Conservation (phyloP, 257 asterid species). For the Fraxinus anomala region DNA sequence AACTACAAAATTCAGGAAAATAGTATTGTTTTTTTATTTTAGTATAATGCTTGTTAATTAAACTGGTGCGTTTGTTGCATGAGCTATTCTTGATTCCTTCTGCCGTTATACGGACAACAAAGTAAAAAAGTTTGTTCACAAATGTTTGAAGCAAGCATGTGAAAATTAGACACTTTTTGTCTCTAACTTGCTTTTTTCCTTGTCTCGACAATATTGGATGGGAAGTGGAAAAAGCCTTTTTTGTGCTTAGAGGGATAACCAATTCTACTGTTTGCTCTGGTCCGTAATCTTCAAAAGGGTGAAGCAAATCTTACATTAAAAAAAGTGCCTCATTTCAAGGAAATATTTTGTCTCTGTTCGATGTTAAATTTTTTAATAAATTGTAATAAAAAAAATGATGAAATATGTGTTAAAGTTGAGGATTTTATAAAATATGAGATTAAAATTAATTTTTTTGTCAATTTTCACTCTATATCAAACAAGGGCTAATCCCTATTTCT, state of each 20-base stretch:
- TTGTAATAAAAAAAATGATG: too few relatives aligned
- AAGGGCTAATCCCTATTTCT: too few relatives aligned
- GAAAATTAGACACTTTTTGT: not conserved
- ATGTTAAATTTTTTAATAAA: too few relatives aligned
- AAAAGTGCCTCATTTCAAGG: too few relatives aligned
- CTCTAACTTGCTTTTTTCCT: not conserved
- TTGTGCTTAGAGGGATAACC: not conserved
- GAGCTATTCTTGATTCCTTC: constrained; percentile 31
- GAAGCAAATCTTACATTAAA: not conserved
- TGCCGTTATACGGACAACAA: constrained; percentile 16
- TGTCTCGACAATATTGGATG: not conserved
- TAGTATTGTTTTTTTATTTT: not conserved
- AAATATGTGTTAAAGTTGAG: too few relatives aligned
- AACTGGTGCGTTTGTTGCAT: constrained; percentile 23
- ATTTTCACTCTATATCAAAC: too few relatives aligned
- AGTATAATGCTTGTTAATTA: not conserved
- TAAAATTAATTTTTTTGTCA: too few relatives aligned
- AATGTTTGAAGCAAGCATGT: constrained; percentile 1
- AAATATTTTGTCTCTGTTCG: too few relatives aligned
- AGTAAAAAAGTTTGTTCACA: not conserved
- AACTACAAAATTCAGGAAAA: not conserved
- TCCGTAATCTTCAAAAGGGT: not conserved
- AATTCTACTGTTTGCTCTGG: not conserved
- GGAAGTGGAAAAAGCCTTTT: not conserved
- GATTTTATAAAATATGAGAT: too few relatives aligned